phyloP scores from a whole-genome alignment of 1,284 basidiomycete genomes.

The Rhodotorula sp. region DNA sequence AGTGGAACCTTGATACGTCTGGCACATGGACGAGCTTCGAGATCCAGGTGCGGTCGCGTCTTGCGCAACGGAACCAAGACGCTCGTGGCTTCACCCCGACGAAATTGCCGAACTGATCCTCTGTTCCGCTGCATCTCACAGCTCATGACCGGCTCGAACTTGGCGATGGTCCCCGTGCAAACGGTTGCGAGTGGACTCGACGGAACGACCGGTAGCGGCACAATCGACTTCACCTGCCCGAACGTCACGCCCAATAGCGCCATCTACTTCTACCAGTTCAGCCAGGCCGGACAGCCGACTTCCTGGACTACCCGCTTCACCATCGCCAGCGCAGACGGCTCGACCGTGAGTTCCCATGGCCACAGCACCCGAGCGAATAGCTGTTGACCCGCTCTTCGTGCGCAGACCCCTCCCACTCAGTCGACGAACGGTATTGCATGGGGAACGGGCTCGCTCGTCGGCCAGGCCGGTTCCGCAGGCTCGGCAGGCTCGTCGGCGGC shows the following conservation, averaged over 20 bases:
- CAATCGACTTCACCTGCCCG: conserved; percentile 64
- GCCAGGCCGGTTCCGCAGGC: background rate
- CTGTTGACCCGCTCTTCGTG: too few species aligned
- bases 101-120: too few species aligned
- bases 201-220: conserved; percentile 46
- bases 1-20: conserved; percentile 32
- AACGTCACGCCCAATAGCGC: conserved; percentile 66
- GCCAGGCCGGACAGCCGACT: conserved; percentile 47
- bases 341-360: conserved; percentile 1
- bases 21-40: conserved; percentile 37
- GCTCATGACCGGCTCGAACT: conserved; percentile 24
- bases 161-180: conserved; percentile 46
- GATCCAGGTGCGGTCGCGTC: conserved; percentile 53
- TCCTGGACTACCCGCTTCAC: conserved; percentile 80
- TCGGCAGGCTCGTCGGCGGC: background rate
- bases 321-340: conserved; percentile 61
- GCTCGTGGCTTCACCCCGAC: too few species aligned
- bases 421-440: conserved; percentile 5
- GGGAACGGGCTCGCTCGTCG: conserved; percentile 12
- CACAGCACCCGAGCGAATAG: too few species aligned
- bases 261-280: conserved; percentile 45
- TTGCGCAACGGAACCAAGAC: too few species aligned
- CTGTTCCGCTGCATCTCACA: conserved; percentile 4
- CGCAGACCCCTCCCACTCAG: conserved; percentile 23
- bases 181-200: conserved; percentile 34